Base-by-base conservation (phyloP, 2,329 filamentous ascomycete genomes). In the Hypoxylon sp. region DNA sequence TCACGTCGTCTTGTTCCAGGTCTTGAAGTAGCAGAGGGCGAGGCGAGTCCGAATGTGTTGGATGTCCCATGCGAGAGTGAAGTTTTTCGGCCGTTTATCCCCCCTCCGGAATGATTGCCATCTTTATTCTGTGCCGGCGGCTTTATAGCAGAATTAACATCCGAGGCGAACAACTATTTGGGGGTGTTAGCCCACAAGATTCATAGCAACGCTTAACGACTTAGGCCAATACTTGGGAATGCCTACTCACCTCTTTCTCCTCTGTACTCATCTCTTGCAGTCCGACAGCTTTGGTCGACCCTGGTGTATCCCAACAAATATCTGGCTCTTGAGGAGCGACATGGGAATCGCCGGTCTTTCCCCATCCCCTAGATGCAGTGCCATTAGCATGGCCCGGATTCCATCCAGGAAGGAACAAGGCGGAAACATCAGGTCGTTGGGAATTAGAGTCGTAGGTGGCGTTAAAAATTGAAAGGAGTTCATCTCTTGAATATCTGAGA, bases 141-240 rank as follows among this genome's bases (percentile, higher is more conserved):
- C 80, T 98, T 98, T 73, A 98, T 84, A 34, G 94, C 92, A 36
- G 96, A 98, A 79, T 98, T 99, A 77, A 99, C 94, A 70, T 97
- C 96, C 55, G 87, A 88, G 55, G 89, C 82, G 80, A 98, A 98
- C 69, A 92, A 83, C 91, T 97, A 60, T 79, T 55, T 75, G 73
- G 10, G 61, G 71, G 65, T 17, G 66, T 78, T 69, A 77, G 72
- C 66, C 71, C 73, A 74, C 70, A 14, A 50, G 21, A 17, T n/a
- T 9, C 34, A 25, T 38, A 9, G 45, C 6, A 32, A 51, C 23
- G 17, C 5, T n/a, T 34, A 9, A 14, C 28, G 38, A 41, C 21
- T 28, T 11, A 23, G 19, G 21, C 28, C 43, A 9, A 55, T 9
- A 23, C 19, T 23, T 45, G 56, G 49, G 23, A 53, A n/a, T 21